phyloP scores from a whole-genome alignment of 1,284 basidiomycete species.

The Pholiota adiposa region DNA sequence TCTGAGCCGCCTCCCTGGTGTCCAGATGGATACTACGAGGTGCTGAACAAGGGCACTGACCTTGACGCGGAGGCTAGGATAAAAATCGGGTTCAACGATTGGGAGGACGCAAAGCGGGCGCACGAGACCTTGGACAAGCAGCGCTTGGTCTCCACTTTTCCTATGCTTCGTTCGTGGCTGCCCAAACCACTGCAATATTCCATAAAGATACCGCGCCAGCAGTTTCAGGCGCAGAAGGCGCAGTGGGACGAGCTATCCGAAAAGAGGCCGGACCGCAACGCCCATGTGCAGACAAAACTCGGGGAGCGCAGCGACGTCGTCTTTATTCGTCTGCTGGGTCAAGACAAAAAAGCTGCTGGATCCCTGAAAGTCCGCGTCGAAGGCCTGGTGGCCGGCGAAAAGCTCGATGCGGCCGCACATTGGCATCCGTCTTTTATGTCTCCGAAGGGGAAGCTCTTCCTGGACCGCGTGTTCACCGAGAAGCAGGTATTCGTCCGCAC shows the following conservation, averaged over 20 bases:
- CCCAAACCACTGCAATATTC: slow-evolving; percentile 50
- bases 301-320: slow-evolving; percentile 30
- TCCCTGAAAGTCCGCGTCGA: slow-evolving; percentile 63
- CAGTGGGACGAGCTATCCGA: slow-evolving; percentile 49
- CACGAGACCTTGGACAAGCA: slow-evolving; percentile 34
- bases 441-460: slow-evolving; percentile 34
- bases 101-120: slow-evolving; percentile 48
- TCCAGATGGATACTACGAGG: slow-evolving; percentile 24
- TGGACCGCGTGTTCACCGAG: slow-evolving; percentile 35
- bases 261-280: slow-evolving; percentile 32
- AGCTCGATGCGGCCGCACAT: slow-evolving; percentile 39
- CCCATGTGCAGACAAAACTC: slow-evolving; percentile 29
- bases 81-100: slow-evolving; percentile 46
- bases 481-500: slow-evolving; percentile 45
- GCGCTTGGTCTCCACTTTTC: slow-evolving; percentile 22
- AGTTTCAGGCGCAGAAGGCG: slow-evolving; percentile 53
- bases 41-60: slow-evolving; percentile 7
- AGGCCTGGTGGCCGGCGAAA: slow-evolving; percentile 52
- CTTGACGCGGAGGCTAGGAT: slow-evolving; percentile 22
- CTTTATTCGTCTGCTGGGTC: slow-evolving; percentile 40
- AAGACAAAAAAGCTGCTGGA: slow-evolving; percentile 53
- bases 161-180: slow-evolving; percentile 39
- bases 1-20: slow-evolving; percentile 19
- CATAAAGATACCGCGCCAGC: slow-evolving; percentile 47
- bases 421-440: slow-evolving; percentile 51